Base-by-base conservation (phyloP, 2,329 filamentous ascomycete genomes). In the Parasarocladium wereldwijsianum region DNA sequence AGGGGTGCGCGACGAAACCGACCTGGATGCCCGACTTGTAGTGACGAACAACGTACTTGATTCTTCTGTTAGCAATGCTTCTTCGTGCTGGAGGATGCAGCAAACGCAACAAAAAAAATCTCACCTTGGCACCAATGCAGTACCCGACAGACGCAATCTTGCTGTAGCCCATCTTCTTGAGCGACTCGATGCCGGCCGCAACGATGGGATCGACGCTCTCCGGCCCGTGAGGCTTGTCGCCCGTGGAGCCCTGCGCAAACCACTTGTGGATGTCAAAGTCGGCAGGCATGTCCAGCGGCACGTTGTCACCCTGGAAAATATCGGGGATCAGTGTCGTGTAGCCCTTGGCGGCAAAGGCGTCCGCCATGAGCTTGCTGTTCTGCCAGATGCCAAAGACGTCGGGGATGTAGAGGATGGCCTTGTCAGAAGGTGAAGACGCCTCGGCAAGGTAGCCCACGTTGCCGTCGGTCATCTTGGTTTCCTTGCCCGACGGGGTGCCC, bases 1-100 rank as follows among this genome's bases (percentile, higher is more conserved):
- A 71, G 0, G 76, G 76, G 43, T 82, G 76, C 1, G 75, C 76
- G 7, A 64, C 60, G 40, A 64, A 81, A 4, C 66, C 74, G 6
- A 46, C 75, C 32, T 75, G 62, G 15, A 73, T 57, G 4, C 57
- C 60, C 33, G 59, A 27, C 33, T 64, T 62, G 57, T 64, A 64
- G 59, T 76, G 78, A 24, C 84, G 72, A 31, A 66, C 64, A 19
- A 82, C 70, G 49, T 80, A 85, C 68, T 76, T 14, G n/a, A 11
- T n/a, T n/a, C 3, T 11, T 17, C 7, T 5, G 8, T 21, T 30
- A 24, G 37, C 10, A 35, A 5, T 20, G 4, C 9, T 3, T 9
- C 11, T 11, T 18, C 5, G 8, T 5, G 5, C 10, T 17, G 10
- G 20, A 25, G 23, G 54, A 16, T 58, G 62, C 28, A 49, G n/a